Evolutionary conservation across 2,329 filamentous ascomycete genomes (phyloP).

Genomic region (Pseudocercospora vitis): DNA sequence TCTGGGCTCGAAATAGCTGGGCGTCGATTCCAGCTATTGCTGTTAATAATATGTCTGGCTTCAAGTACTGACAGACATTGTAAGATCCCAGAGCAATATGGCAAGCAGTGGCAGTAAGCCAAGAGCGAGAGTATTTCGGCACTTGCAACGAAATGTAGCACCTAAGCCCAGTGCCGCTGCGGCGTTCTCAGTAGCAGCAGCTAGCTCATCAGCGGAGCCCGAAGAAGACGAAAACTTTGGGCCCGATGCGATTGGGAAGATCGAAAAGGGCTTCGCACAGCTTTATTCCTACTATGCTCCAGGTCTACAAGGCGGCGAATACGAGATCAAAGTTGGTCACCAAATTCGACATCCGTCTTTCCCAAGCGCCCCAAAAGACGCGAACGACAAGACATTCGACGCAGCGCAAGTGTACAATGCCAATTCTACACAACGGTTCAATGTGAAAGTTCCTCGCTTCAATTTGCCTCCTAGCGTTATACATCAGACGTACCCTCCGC

Average conservation of each 20-base stretch:
- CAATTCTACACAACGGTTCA: background rate
- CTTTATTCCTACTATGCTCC: constrained; percentile 6
- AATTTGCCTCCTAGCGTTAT: background rate
- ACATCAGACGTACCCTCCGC: constrained; percentile 12
- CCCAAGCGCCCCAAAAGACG: too few relatives aligned
- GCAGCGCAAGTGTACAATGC: background rate
- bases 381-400: too few relatives aligned
- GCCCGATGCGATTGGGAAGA: constrained; percentile 4
- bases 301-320: constrained; percentile 1
- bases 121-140: constrained; percentile 10
- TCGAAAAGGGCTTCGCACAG: constrained; percentile 5
- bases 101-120: background rate
- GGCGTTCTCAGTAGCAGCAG: too few relatives aligned
- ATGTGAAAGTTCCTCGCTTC: background rate
- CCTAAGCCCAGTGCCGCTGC: background rate
- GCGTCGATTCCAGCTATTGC: too few relatives aligned
- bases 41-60: too few relatives aligned
- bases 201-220: too few relatives aligned
- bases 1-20: too few relatives aligned
- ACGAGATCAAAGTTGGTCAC: constrained; percentile 2
- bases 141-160: constrained; percentile 5
- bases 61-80: too few relatives aligned
- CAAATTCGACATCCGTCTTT: background rate
- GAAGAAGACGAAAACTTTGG: background rate
- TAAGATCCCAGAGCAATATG: background rate